Evolutionary conservation across 2,329 filamentous ascomycete genomes (phyloP), one percentile per base, ranked within the genome.

Genomic region (Trichoderma lentiforme): DNA sequence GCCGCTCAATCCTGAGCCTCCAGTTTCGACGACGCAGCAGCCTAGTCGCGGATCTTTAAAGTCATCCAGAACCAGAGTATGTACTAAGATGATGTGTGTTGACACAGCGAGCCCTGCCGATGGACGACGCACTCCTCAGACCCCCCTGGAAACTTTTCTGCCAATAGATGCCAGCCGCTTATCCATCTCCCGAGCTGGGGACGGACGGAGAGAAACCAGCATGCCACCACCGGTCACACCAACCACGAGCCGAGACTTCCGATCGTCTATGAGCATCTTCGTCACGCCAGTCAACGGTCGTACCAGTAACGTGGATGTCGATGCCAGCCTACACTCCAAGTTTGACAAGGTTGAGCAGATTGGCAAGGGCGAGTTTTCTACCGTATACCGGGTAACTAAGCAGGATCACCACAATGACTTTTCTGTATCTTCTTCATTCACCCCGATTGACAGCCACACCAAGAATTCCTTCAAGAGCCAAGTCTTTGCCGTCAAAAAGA

Each of bases 401-500:
- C 73, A 75, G 39, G 78, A 80, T 57, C 75, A 77, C 39, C 75
- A 77, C 51, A 77, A 77, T 74, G 76, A 81, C 47, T 78, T 82
- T 75, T 76, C 82, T 72, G 78, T 81, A 64, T 81, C 85, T 70
- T 83, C 83, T 60, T 83, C 83, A 57, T 81, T 81, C 73, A 87
- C 86, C 1, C 84, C 87, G 1, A 21, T 36, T 26, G 84, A 84
- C 12, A 84, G 77, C 26, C 75, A 86, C n/a, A 85, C 89, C 9
- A 86, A 86, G 12, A 86, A 84, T 53, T 84, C 87, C 8, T 77
- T 86, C 26, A 84, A 87, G 36, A 85, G 87, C 39, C 86, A 87
- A 69, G 90, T 97, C 0, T 98, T 91, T 85, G 95, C 95, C 3
- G 95, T 99, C 70, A 99, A 99, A 85, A 98, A 97, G 84, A 91